phyloP scores from a whole-genome alignment of 1,139 yeast species.

The Maudiozyma humilis region DNA sequence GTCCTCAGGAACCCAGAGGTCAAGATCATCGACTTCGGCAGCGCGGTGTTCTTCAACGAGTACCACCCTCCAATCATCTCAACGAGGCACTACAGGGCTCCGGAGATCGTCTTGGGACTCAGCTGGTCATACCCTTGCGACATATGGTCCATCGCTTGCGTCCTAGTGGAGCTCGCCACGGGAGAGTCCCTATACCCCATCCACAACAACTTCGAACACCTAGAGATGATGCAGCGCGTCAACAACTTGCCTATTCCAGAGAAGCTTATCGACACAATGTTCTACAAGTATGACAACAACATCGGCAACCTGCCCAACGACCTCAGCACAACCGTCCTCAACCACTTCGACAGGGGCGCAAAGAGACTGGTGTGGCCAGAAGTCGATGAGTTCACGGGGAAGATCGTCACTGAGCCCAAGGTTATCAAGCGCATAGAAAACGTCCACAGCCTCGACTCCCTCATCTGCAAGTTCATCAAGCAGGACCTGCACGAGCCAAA shows the following conservation, averaged over 20 bases:
- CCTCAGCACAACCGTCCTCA: constrained; percentile 27
- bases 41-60: constrained; percentile 89
- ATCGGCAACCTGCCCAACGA: constrained; percentile 30
- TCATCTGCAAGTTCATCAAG: constrained; percentile 23
- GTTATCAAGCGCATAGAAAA: constrained; percentile 28
- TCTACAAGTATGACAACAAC: constrained; percentile 27
- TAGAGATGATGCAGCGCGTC: constrained; percentile 88
- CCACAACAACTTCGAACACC: constrained; percentile 87
- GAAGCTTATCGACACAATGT: constrained; percentile 30
- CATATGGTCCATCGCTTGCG: constrained; percentile 94
- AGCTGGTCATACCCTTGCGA: constrained; percentile 95
- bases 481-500: constrained; percentile 16
- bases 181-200: constrained; percentile 96
- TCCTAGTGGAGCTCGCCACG: constrained; percentile 78
- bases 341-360: constrained; percentile 25
- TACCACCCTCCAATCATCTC: constrained; percentile 88
- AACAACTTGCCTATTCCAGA: constrained; percentile 30
- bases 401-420: constrained; percentile 24
- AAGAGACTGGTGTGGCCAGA: constrained; percentile 29
- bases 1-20: constrained; percentile 72
- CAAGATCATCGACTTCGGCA: constrained; percentile 90
- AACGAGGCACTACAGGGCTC: constrained; percentile 94
- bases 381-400: constrained; percentile 22
- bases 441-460: constrained; percentile 25
- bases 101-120: constrained; percentile 84